Evolutionary conservation across 148 eudicot genomes (phyloP).

Genomic region (Selenicereus undatus): DNA sequence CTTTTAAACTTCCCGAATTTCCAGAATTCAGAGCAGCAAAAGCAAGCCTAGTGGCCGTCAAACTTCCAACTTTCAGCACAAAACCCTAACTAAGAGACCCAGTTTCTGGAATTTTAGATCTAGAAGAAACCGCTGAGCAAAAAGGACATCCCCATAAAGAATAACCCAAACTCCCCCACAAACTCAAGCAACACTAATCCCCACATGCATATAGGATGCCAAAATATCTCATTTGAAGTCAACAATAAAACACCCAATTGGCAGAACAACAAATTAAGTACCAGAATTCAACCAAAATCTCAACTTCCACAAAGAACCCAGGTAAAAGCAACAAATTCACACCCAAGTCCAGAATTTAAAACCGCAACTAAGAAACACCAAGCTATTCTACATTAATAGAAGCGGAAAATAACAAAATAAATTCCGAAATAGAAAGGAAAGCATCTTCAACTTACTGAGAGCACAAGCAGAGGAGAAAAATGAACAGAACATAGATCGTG

Average conservation of each 20-base stretch:
- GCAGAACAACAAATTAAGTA: background rate
- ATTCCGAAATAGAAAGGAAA: slow-evolving; percentile 5
- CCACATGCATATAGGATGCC: slow-evolving; percentile 17
- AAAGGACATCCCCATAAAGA: slow-evolving; percentile 1
- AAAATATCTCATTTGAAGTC: background rate
- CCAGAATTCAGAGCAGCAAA: background rate
- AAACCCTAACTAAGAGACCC: slow-evolving; percentile 14
- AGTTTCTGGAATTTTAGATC: slow-evolving; percentile 27
- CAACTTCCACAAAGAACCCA: slow-evolving; percentile 34
- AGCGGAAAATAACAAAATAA: slow-evolving; percentile 9
- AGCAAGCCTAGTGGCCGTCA: background rate
- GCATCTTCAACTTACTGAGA: slow-evolving; percentile 49
- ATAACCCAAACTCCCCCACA: background rate
- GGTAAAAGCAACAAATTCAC: slow-evolving; percentile 8
- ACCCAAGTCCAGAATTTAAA: slow-evolving; percentile 11
- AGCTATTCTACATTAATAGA: background rate
- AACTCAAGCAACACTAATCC: slow-evolving; percentile 8
- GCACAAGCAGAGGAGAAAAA: slow-evolving; percentile 24
- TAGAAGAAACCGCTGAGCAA: slow-evolving; percentile 13
- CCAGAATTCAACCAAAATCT: slow-evolving; percentile 27
- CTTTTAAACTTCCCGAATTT: background rate
- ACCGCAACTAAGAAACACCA: slow-evolving; percentile 14
- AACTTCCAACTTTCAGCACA: slow-evolving; percentile 19
- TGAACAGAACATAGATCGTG: slow-evolving; percentile 33
- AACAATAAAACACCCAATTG: slow-evolving; percentile 13